Evolutionary conservation across 176 grass and related monocot species (phyloP).

Genomic region (Musa acuminata): DNA sequence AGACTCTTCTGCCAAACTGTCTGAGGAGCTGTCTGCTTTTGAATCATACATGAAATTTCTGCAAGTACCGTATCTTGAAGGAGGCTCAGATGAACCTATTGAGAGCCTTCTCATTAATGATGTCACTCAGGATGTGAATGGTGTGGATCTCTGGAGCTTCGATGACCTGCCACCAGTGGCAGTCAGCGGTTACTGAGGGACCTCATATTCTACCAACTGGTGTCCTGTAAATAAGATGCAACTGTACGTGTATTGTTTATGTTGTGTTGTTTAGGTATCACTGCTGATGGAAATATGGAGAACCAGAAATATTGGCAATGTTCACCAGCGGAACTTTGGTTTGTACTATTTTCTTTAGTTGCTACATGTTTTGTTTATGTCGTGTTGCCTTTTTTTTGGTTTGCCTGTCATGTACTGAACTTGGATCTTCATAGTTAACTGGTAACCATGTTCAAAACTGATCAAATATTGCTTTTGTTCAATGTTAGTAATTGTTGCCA

Average conservation of each 20-base stretch:
- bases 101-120: conserved; percentile 45
- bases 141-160: conserved; percentile 81
- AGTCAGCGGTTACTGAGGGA: conserved; percentile 6
- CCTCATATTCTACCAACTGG: background rate
- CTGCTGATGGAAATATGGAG: background rate
- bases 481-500: too few relatives aligned
- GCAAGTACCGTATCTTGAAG: conserved; percentile 30
- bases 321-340: background rate
- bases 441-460: background rate
- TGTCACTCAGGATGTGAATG: conserved; percentile 35
- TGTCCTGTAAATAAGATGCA: conserved; percentile 9
- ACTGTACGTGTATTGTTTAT: background rate
- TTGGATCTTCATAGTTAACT: background rate
- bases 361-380: background rate
- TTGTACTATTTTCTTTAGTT: background rate
- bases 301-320: background rate
- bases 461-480: too few relatives aligned
- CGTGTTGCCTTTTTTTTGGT: background rate
- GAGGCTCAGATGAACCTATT: conserved; percentile 29
- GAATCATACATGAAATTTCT: conserved; percentile 56
- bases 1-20: conserved; percentile 24
- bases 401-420: background rate
- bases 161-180: conserved; percentile 34
- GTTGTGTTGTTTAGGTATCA: conserved; percentile 5
- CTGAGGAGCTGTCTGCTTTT: conserved; percentile 41